Percentiles rank a stretch among this genome's conserved stretches.
Conservation (phyloP, 208 protist genomes). For the Herpetomonas tarakana region DNA sequence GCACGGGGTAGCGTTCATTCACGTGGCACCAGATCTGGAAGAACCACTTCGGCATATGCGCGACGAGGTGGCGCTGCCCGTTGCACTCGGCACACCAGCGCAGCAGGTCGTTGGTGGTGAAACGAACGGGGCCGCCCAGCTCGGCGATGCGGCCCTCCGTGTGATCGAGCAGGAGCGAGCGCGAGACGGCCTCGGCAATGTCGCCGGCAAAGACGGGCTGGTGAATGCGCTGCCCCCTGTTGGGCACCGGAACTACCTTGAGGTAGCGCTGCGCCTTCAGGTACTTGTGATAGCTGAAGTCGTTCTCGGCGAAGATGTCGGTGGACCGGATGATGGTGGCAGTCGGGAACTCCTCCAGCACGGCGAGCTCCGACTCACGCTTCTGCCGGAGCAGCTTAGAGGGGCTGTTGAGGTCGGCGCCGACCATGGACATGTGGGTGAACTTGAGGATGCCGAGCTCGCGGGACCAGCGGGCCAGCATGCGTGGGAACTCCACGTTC, state of each 20-base stretch:
- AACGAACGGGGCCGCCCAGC: constrained; percentile 86
- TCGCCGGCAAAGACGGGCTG: constrained; percentile 90
- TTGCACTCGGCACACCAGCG: constrained; percentile 89
- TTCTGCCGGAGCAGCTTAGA: constrained; percentile 89
- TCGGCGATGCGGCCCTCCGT: constrained; percentile 90
- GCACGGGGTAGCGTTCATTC: constrained; percentile 77
- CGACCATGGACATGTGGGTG: constrained; percentile 89
- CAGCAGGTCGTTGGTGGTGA: constrained; percentile 86
- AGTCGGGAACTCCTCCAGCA: constrained; percentile 90
- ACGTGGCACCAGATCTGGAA: constrained; percentile 62
- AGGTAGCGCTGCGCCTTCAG: constrained; percentile 82
- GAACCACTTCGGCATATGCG: constrained; percentile 70
- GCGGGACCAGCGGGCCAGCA: constrained; percentile 85
- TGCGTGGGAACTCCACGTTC: constrained; percentile 90
- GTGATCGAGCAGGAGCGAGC: constrained; percentile 85
- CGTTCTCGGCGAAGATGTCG: constrained; percentile 86
- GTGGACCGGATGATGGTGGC: constrained; percentile 87
- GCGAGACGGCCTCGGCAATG: constrained; percentile 72
- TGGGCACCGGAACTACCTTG: constrained; percentile 86
- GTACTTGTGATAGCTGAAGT: constrained; percentile 88
- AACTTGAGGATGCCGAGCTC: constrained; percentile 85
- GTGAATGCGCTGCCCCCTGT: constrained; percentile 81
- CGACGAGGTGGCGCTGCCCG: constrained; percentile 55
- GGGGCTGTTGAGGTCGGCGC: constrained; percentile 80
- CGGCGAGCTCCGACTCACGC: constrained; percentile 76